Conservation (phyloP, 495 filamentous ascomycete species). For the Neurospora discreta region DNA sequence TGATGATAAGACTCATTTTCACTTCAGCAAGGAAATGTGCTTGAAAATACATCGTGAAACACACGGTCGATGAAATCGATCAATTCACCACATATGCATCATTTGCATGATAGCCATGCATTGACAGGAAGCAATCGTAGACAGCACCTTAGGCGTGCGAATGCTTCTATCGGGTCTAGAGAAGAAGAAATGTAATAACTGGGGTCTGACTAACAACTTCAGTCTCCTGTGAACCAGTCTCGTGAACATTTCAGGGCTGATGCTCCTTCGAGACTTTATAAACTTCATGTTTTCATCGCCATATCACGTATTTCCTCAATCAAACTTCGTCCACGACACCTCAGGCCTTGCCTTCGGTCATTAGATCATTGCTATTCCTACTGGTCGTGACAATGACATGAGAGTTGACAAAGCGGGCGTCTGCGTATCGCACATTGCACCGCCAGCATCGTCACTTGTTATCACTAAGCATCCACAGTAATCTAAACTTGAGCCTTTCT, state of each 20-base stretch:
- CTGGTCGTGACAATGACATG: constrained; percentile 10
- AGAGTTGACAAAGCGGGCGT: constrained; percentile 9
- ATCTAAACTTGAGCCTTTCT: not conserved
- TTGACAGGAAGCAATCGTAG: not conserved
- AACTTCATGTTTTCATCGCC: not conserved
- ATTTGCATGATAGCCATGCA: not conserved
- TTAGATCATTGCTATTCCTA: not conserved
- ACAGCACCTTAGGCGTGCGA: not conserved
- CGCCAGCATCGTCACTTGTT: not conserved
- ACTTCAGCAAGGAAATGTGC: not conserved
- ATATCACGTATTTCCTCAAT: not conserved
- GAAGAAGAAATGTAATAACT: not conserved
- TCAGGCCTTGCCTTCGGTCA: not conserved
- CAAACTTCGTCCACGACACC: not conserved
- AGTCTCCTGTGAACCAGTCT: not conserved
- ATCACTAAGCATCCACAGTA: not conserved
- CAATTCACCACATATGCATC: not conserved
- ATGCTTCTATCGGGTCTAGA: not conserved
- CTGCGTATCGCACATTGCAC: constrained; percentile 10
- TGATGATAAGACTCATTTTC: not conserved
- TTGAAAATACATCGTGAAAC: not conserved
- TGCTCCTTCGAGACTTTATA: not conserved
- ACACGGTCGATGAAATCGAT: not conserved
- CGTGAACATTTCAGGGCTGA: not conserved
- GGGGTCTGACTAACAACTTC: not conserved